These are phyloP conservation scores for Fistulifera pelliculosa DNA, from an alignment of 108 stramenopile species.

Conservation along the genomic window DNA sequence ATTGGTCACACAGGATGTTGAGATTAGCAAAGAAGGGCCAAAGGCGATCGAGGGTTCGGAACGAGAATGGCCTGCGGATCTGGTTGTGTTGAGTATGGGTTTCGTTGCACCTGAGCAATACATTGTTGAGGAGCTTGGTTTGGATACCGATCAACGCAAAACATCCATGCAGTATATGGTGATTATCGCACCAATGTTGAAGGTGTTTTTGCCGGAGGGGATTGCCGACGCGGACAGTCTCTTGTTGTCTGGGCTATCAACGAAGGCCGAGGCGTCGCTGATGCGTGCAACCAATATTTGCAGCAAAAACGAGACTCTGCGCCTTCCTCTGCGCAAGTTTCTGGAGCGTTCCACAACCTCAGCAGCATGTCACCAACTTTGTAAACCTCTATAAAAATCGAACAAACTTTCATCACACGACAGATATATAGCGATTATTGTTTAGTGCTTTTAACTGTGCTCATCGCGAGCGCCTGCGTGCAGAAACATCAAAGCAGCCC, in stretches of 20 bases:
- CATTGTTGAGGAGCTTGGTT: constrained; percentile 63
- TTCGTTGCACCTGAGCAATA: constrained; percentile 93
- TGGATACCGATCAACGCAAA: constrained; percentile 89
- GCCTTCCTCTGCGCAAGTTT: constrained; percentile 24
- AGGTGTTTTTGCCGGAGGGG: constrained; percentile 96
- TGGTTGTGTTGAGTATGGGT: constrained; percentile 93
- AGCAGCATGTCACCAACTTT: constrained; percentile 63
- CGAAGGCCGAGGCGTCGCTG: constrained; percentile 94
- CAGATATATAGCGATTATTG: too few species aligned
- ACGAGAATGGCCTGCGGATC: constrained; percentile 86
- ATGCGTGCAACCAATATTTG: constrained; percentile 74
- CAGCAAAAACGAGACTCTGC: constrained; percentile 56
- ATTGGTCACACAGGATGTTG: constrained; percentile 91
- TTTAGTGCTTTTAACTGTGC: too few species aligned
- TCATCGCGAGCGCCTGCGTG: too few species aligned
- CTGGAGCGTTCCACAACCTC: constrained; percentile 72
- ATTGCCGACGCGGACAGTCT: constrained; percentile 95
- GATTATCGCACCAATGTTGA: constrained; percentile 88
- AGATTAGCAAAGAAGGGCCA: constrained; percentile 72
- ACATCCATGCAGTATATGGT: constrained; percentile 94
- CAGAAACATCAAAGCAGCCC: too few species aligned
- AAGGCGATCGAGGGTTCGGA: constrained; percentile 85
- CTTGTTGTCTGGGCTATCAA: constrained; percentile 98
- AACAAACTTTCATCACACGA: too few species aligned
- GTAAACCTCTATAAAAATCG: too few species aligned